These are phyloP conservation scores for Sporisorium graminicola DNA, from an alignment of 1,284 basidiomycete species.

Conservation along the genomic window DNA sequence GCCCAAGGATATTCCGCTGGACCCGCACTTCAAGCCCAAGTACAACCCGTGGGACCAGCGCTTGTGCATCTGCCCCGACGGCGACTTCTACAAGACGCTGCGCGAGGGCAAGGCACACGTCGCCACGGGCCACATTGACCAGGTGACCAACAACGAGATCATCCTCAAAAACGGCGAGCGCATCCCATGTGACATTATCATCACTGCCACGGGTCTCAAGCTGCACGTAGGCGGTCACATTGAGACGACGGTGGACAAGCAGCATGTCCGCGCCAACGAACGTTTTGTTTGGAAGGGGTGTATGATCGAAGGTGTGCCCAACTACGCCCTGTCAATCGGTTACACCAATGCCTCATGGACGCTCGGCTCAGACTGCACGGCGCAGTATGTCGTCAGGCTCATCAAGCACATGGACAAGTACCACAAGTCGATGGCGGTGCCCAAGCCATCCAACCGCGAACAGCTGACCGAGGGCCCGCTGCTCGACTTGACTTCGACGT, in stretches of 20 bases:
- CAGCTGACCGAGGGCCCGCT: slow-evolving; percentile 43
- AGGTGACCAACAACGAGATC: slow-evolving; percentile 60
- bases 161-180: slow-evolving; percentile 58
- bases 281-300: slow-evolving; percentile 63
- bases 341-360: slow-evolving; percentile 69
- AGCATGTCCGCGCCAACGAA: slow-evolving; percentile 38
- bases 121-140: slow-evolving; percentile 67
- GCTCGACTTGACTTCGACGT: slow-evolving; percentile 66
- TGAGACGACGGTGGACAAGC: slow-evolving; percentile 58
- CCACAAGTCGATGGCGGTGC: slow-evolving; percentile 40
- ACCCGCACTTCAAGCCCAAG: slow-evolving; percentile 69
- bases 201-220: slow-evolving; percentile 69
- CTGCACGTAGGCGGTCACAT: slow-evolving; percentile 61
- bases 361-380: slow-evolving; percentile 64
- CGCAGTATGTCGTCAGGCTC: slow-evolving; percentile 57
- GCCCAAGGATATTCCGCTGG: slow-evolving; percentile 59
- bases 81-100: slow-evolving; percentile 67
- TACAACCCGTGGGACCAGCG: slow-evolving; percentile 70
- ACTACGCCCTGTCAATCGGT: slow-evolving; percentile 60
- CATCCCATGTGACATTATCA: slow-evolving; percentile 67
- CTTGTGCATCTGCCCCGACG: slow-evolving; percentile 66
- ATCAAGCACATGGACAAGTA: slow-evolving; percentile 58
- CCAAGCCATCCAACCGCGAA: slow-evolving; percentile 23
- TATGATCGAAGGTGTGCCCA: slow-evolving; percentile 68
- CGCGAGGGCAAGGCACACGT: slow-evolving; percentile 65